These are phyloP conservation scores for Fusarium odoratissimum DNA, from an alignment of 2,329 filamentous ascomycete species.

Conservation along the genomic window DNA sequence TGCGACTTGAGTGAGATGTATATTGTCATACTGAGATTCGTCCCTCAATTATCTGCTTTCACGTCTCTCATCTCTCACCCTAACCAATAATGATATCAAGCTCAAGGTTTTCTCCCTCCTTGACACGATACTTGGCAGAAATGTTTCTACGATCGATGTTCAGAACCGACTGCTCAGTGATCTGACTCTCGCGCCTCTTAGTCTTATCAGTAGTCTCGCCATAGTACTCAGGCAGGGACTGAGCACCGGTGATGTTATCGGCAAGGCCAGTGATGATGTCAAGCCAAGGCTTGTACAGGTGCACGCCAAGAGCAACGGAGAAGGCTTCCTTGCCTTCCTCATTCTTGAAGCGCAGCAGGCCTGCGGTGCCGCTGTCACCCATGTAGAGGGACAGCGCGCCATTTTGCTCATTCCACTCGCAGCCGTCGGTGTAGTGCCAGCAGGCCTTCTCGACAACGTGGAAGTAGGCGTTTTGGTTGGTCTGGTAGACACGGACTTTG, in stretches of 20 bases:
- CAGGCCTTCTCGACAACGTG: slow-evolving; percentile 30
- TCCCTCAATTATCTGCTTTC: too few relatives aligned
- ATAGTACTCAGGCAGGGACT: slow-evolving; percentile 39
- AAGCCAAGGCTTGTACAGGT: slow-evolving; percentile 40
- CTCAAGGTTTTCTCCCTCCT: slow-evolving; percentile 33
- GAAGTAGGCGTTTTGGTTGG: slow-evolving; percentile 37
- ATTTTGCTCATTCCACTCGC: slow-evolving; percentile 22
- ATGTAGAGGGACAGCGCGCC: slow-evolving; percentile 22
- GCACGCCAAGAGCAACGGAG: slow-evolving; percentile 32
- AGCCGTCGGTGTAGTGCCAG: slow-evolving; percentile 39
- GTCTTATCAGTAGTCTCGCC: slow-evolving; percentile 17
- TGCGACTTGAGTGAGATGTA: too few relatives aligned
- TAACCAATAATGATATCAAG: slow-evolving; percentile 34
- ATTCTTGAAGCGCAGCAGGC: slow-evolving; percentile 39
- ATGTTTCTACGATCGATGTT: slow-evolving; percentile 34
- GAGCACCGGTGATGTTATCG: slow-evolving; percentile 29
- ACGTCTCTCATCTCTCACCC: too few relatives aligned
- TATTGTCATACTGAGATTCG: too few relatives aligned
- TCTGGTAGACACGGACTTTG: slow-evolving; percentile 40
- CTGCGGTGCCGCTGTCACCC: slow-evolving; percentile 33
- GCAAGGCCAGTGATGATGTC: slow-evolving; percentile 31
- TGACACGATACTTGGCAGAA: slow-evolving; percentile 23
- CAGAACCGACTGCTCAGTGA: slow-evolving; percentile 28
- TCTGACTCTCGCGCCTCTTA: slow-evolving; percentile 16
- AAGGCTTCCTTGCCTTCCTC: slow-evolving; percentile 37